Conservation (phyloP, 2,329 filamentous ascomycete species). For the Fusarium phyllophilum region DNA sequence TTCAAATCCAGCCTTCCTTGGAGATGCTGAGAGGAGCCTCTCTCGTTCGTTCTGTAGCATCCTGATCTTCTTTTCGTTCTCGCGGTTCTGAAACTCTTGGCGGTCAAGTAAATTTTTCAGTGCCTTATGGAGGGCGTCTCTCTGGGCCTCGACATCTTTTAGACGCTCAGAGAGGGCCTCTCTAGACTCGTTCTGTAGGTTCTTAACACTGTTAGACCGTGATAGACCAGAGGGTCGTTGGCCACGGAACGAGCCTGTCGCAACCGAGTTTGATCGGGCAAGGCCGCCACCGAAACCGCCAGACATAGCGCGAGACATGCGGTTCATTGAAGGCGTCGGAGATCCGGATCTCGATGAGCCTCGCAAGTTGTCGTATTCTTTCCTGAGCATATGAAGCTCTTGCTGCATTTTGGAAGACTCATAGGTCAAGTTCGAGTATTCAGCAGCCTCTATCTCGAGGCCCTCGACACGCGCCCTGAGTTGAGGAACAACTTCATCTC, state of each 20-base stretch:
- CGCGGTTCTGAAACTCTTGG: constrained; percentile 84
- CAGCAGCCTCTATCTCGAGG: constrained; percentile 77
- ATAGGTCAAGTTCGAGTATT: constrained; percentile 78
- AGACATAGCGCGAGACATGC: constrained; percentile 47
- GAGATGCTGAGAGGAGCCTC: constrained; percentile 73
- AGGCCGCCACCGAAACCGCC: constrained; percentile 67
- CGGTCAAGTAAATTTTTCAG: constrained; percentile 86
- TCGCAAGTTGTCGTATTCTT: constrained; percentile 71
- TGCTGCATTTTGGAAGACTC: constrained; percentile 89
- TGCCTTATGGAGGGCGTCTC: constrained; percentile 89
- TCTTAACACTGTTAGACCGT: constrained; percentile 69
- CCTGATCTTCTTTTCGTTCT: constrained; percentile 83
- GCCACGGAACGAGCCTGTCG: constrained; percentile 61
- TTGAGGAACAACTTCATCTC: constrained; percentile 86
- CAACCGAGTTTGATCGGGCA: constrained; percentile 74
- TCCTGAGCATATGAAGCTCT: constrained; percentile 77
- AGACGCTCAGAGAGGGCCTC: constrained; percentile 81
- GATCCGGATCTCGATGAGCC: constrained; percentile 47
- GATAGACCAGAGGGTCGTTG: constrained; percentile 58
- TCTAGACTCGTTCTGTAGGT: constrained; percentile 63
- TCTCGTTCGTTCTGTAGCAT: constrained; percentile 82
- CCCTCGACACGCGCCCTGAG: constrained; percentile 80
- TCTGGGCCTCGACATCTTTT: constrained; percentile 92
- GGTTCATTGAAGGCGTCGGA: constrained; percentile 38
- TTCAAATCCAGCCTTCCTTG: constrained; percentile 82